Evolutionary conservation across 108 stramenopile species (phyloP).

Genomic region (Skeletonema marinoi): DNA sequence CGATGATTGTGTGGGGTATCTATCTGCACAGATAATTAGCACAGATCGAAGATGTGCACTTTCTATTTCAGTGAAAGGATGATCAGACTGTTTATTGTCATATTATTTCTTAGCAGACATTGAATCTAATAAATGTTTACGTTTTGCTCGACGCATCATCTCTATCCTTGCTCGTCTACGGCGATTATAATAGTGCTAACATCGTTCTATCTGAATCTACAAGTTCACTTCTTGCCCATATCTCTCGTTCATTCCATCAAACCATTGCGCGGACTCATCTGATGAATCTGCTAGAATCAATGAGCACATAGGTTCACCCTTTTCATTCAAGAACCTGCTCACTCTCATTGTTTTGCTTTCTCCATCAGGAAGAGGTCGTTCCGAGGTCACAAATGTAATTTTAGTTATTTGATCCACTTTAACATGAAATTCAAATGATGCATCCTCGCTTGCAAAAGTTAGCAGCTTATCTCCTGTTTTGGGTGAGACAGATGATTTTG

Average conservation of each 20-base stretch:
- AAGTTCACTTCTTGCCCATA: constrained; percentile 54
- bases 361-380: constrained; percentile 5
- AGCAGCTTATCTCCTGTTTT: constrained; percentile 62
- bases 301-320: constrained; percentile 60
- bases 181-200: too few species aligned
- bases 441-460: constrained; percentile 76
- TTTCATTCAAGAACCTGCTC: constrained; percentile 55
- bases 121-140: too few species aligned
- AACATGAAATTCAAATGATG: constrained; percentile 84
- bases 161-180: too few species aligned
- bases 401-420: constrained; percentile 60
- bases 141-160: too few species aligned
- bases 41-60: too few species aligned
- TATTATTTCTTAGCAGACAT: too few species aligned
- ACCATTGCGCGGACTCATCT: constrained; percentile 59
- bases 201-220: constrained; percentile 6
- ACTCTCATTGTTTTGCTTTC: constrained; percentile 50
- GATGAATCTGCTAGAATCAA: constrained; percentile 63
- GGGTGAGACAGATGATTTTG: constrained; percentile 60
- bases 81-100: too few species aligned
- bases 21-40: too few species aligned
- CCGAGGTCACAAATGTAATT: constrained; percentile 54
- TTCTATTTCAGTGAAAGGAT: too few species aligned
- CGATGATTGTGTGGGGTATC: too few species aligned
- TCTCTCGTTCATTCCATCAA: constrained; percentile 48